phyloP scores from a whole-genome alignment of 2,329 filamentous ascomycete genomes.

The Nothophoma quercina region DNA sequence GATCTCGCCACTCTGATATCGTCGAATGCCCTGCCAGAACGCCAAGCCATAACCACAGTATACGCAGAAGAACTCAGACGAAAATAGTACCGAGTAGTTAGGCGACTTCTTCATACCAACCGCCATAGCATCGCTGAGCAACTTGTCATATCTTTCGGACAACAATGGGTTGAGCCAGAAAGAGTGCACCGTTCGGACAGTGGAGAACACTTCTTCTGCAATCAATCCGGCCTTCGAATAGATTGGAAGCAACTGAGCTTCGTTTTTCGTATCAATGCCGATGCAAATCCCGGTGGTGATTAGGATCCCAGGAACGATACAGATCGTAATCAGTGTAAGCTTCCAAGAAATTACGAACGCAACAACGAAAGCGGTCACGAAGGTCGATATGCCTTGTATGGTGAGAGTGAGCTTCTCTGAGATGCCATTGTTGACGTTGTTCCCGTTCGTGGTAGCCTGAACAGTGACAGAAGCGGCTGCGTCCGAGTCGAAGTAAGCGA shows the following conservation, averaged over 20 bases:
- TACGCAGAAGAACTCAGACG: conserved; percentile 53
- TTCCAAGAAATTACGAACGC: conserved; percentile 94
- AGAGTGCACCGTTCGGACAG: conserved; percentile 57
- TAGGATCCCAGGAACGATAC: conserved; percentile 57
- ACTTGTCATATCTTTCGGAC: conserved; percentile 53
- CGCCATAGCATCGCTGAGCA: conserved; percentile 53
- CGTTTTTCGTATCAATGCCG: conserved; percentile 46
- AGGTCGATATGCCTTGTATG: conserved; percentile 57
- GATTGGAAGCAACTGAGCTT: conserved; percentile 49
- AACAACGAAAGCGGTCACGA: conserved; percentile 86
- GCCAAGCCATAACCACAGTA: conserved; percentile 56
- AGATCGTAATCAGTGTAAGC: conserved; percentile 76
- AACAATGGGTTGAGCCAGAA: conserved; percentile 58
- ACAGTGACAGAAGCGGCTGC: conserved; percentile 94
- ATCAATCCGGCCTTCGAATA: conserved; percentile 56
- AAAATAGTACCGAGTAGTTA: conserved; percentile 54
- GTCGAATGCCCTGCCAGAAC: conserved; percentile 61
- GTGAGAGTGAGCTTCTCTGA: conserved; percentile 53
- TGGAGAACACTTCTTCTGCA: conserved; percentile 60
- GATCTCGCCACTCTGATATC: conserved; percentile 64
- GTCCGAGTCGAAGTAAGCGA: conserved; percentile 72
- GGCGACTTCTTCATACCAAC: conserved; percentile 56
- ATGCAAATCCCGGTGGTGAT: conserved; percentile 41
- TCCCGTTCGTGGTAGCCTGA: conserved; percentile 92
- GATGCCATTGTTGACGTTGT: conserved; percentile 91